Evolutionary conservation across 768 basidiomycete genomes (phyloP), one percentile per base, ranked within the genome.

Genomic region (Pleurotus cornucopiae): DNA sequence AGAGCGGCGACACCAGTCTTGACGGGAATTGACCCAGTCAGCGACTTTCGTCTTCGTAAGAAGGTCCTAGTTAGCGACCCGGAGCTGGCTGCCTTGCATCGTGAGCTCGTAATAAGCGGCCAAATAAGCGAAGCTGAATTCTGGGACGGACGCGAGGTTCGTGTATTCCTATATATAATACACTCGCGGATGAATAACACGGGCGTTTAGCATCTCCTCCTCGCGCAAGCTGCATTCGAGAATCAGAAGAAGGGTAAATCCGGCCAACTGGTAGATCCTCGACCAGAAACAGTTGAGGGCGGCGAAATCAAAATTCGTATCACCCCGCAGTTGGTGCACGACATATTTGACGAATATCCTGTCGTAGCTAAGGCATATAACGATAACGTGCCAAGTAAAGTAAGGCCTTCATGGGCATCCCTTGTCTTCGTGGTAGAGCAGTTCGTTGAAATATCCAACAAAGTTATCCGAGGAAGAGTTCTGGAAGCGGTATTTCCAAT

Each of bases 271-370:
- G 91, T 94, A 16, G 93, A 94, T 63, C 92, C 91, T 4, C 86
- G 91, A 40, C 91, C 91, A 3, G 87, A 91, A 65, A 85, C 91
- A 1, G 83, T 88, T 14, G 89, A 91, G 58, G 82, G 84, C 20
- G 91, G 91, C 14, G 91, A 95, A 70, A 81, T 89, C 66, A 95
- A 91, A 69, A 91, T 94, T 60, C 83, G 88, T 60, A 88, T 96
- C 47, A 95, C 94, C 2, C 90, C 90, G 13, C 91, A 94, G 69
- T 79, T 98, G 45, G 89, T 96, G 34, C 86, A 91, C 63, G 96
- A 98, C 64, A 94, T 98, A 48, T 99, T 99, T 64, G 94, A 98
- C 61, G 95, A 97, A 73, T 98, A 94, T 67, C 95, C 97, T 2
- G 89, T 97, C 30, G 93, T 98, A 11, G 86, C 89, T 40, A 89